A percentile compares a stretch with the other conserved stretches of the same genome.
These are phyloP conservation scores for Setomelanomma holmii DNA, from an alignment of 2,329 filamentous ascomycete species.

Conservation along the genomic window DNA sequence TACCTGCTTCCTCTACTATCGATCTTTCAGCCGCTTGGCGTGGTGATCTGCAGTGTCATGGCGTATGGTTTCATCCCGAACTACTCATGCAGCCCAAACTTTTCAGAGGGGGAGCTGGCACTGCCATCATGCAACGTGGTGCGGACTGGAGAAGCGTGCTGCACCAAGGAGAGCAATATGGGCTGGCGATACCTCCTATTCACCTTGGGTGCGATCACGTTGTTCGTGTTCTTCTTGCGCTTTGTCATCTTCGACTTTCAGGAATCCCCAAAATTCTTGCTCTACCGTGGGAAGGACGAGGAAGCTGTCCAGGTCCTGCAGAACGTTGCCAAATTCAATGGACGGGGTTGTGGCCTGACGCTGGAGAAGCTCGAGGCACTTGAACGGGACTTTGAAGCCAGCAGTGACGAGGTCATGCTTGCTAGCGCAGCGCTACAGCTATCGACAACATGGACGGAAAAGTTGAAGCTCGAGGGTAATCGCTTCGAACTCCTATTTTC, in stretches of 20 bases:
- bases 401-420: conserved; percentile 32
- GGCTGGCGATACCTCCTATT: conserved; percentile 56
- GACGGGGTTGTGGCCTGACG: conserved; percentile 41
- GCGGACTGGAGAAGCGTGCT: conserved; percentile 43
- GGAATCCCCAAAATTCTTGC: conserved; percentile 67
- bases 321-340: conserved; percentile 54
- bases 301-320: conserved; percentile 57
- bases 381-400: conserved; percentile 38
- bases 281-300: conserved; percentile 61
- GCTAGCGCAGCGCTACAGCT: conserved; percentile 42
- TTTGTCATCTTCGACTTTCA: conserved; percentile 62
- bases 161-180: conserved; percentile 48
- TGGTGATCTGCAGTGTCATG: conserved; percentile 59
- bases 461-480: conserved; percentile 49
- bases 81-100: conserved; percentile 61
- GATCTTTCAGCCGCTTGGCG: conserved; percentile 64
- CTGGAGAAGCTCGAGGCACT: conserved; percentile 47
- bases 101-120: conserved; percentile 50
- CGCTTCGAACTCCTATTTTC: conserved; percentile 57
- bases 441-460: conserved; percentile 38
- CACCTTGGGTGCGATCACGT: conserved; percentile 49
- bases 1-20: conserved; percentile 62
- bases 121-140: conserved; percentile 55
- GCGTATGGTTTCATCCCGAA: conserved; percentile 62
- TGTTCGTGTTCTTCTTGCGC: conserved; percentile 59